A percentile compares a stretch with the other conserved stretches of the same genome.
phyloP scores from a whole-genome alignment of 352 stramenopile species.

The Phytophthora citrophthora region DNA sequence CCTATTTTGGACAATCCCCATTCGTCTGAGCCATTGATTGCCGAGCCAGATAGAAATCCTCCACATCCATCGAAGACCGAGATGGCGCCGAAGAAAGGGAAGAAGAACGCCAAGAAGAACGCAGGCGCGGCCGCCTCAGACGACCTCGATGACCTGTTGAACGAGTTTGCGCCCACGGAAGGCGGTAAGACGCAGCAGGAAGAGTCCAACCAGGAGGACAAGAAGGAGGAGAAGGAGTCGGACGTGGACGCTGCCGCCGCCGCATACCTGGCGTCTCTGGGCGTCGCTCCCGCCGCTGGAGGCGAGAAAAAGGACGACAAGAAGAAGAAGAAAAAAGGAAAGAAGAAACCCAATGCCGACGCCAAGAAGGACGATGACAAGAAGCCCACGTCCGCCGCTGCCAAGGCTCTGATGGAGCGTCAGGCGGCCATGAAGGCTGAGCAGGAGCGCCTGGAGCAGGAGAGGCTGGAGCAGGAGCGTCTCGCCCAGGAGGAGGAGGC shows the following conservation, averaged over 20 bases:
- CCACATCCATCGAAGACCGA: constrained; percentile 8
- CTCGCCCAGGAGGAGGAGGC: constrained; percentile 75
- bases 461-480: constrained; percentile 65
- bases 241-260: constrained; percentile 75
- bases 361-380: constrained; percentile 72
- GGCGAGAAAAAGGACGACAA: constrained; percentile 81
- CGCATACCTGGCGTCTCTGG: constrained; percentile 78
- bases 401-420: constrained; percentile 75
- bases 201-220: constrained; percentile 15
- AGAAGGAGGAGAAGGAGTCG: constrained; percentile 31
- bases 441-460: constrained; percentile 72
- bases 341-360: constrained; percentile 66
- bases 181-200: constrained; percentile 17
- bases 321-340: constrained; percentile 88
- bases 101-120: constrained; percentile 75
- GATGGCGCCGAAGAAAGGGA: constrained; percentile 86
- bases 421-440: constrained; percentile 76
- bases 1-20: not conserved
- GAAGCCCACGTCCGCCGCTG: constrained; percentile 79
- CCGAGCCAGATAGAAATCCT: constrained; percentile 18
- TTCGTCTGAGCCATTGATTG: constrained; percentile 39
- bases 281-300: constrained; percentile 58
- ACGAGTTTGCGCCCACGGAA: constrained; percentile 59
- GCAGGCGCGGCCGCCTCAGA: constrained; percentile 39
- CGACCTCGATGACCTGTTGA: constrained; percentile 78